Evolutionary conservation across 2,329 filamentous ascomycete genomes (phyloP), one percentile per base, ranked within the genome.

Genomic region (Aureobasidium sp.): DNA sequence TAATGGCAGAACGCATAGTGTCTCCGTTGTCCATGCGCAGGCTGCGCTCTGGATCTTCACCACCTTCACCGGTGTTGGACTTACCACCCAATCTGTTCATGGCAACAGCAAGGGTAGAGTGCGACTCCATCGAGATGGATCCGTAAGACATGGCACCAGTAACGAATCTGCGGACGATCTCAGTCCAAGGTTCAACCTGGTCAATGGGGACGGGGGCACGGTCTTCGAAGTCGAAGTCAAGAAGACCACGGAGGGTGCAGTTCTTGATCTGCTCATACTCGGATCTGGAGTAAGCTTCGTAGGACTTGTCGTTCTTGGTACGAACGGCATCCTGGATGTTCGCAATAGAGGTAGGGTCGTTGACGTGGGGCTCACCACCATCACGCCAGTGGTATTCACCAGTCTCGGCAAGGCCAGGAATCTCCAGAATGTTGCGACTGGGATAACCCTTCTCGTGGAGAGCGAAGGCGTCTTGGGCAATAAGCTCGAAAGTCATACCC

Each of bases 381-480:
- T 97, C 92, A 77, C 93, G 89, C 93, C 93, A 97, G 76, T 97
- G 93, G 78, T 97, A 97, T 76, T 97, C 93, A 67, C 93, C 93
- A 63, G 93, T 94, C 77, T 97, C 93, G 4, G 89, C 84, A 41
- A 97, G 86, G 67, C 90, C 92, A 65, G 88, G 85, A 64, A 96
- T 81, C 65, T 86, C 83, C 34, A 88, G 81, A 53, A 93, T 92
- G 71, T 87, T 81, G 61, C 90, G 87, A 26, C 88, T 88, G 34
- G 93, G 91, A 79, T 88, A 97, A 52, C 93, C 93, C 71, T 89
- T 90, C 78, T 97, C 93, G 74, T 97, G 93, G 77, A 97, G 90
- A 67, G 92, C 89, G 77, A 96, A 94, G 2, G 90, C 90, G 75
- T 97, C 93, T 75, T 96, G 89, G 17, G 93, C 93, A 71, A 97